phyloP scores from a whole-genome alignment of 2,329 filamentous ascomycete genomes.

The Esteya vermicola region DNA sequence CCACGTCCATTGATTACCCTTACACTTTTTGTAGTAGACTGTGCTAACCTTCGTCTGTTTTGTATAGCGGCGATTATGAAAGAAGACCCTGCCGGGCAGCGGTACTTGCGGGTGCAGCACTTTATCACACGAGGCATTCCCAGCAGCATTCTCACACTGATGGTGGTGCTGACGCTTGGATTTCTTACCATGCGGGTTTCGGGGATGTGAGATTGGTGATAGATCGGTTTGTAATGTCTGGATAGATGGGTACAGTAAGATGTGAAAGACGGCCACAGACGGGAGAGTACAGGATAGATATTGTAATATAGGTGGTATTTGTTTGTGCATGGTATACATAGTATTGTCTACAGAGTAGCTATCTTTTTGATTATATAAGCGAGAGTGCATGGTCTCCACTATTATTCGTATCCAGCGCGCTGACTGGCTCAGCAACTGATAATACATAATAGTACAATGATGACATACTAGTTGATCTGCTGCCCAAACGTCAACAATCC shows the following conservation, averaged over 20 bases:
- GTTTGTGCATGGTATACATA: too few species aligned
- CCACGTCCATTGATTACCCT: constrained; percentile 12
- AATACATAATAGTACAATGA: too few species aligned
- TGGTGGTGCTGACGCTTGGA: constrained; percentile 74
- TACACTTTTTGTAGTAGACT: background rate
- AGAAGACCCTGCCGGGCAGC: constrained; percentile 83
- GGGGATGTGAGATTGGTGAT: constrained; percentile 20
- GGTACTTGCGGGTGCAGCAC: constrained; percentile 84
- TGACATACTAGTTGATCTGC: too few species aligned
- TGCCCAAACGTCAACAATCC: background rate
- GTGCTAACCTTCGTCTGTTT: constrained; percentile 11
- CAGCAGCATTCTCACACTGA: constrained; percentile 65
- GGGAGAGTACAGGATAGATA: background rate
- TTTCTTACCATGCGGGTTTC: constrained; percentile 74
- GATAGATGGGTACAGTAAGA: background rate
- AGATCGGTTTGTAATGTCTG: background rate
- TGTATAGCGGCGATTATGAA: constrained; percentile 89
- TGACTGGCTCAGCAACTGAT: too few species aligned
- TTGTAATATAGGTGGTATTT: too few species aligned
- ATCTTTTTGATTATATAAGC: too few species aligned
- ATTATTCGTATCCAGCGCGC: too few species aligned
- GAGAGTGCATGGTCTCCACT: too few species aligned
- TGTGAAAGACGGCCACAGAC: background rate
- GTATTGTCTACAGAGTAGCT: too few species aligned
- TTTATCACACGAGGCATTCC: constrained; percentile 92